phyloP scores from a whole-genome alignment of 345 rosid genomes.

The Lepidium africanum region DNA sequence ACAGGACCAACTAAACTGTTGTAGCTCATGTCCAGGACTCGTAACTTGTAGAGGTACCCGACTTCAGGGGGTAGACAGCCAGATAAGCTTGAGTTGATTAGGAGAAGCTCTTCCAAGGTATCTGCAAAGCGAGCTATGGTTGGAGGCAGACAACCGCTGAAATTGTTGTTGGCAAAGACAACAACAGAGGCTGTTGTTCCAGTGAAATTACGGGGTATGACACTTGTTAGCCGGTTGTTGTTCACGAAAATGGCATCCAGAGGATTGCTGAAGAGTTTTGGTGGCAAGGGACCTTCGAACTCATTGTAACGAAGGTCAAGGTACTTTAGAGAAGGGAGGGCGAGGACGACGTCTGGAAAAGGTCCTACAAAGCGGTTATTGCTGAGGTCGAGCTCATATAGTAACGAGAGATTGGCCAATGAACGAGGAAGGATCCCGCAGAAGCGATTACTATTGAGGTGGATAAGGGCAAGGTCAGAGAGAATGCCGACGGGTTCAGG shows the following conservation, averaged over 20 bases:
- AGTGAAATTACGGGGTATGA: slow-evolving; percentile 32
- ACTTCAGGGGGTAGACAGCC: slow-evolving; percentile 89
- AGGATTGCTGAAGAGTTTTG: slow-evolving; percentile 49
- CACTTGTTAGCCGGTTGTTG: slow-evolving; percentile 53
- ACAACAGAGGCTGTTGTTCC: slow-evolving; percentile 55
- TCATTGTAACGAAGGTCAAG: slow-evolving; percentile 83
- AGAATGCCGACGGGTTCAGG: slow-evolving; percentile 76
- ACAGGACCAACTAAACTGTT: slow-evolving; percentile 71
- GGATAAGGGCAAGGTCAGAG: slow-evolving; percentile 64
- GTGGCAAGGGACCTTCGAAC: slow-evolving; percentile 77
- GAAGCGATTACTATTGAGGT: slow-evolving; percentile 73
- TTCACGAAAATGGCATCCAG: slow-evolving; percentile 86
- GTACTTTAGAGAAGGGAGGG: slow-evolving; percentile 48
- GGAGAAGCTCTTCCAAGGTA: slow-evolving; percentile 64
- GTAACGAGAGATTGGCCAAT: slow-evolving; percentile 52
- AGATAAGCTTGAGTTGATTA: slow-evolving; percentile 60
- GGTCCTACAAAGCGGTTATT: slow-evolving; percentile 85
- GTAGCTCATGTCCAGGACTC: slow-evolving; percentile 68
- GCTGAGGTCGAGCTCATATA: slow-evolving; percentile 80
- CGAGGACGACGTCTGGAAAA: slow-evolving; percentile 62
- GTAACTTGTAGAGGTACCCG: slow-evolving; percentile 67
- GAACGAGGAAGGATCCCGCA: slow-evolving; percentile 75
- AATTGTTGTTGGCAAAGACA: slow-evolving; percentile 75
- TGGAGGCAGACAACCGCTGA: slow-evolving; percentile 75
- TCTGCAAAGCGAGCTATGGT: slow-evolving; percentile 58